Percentiles rank a stretch among this genome's conserved stretches.
Conservation (phyloP, 2,329 filamentous ascomycete species). For the Aspergillus chevalieri region DNA sequence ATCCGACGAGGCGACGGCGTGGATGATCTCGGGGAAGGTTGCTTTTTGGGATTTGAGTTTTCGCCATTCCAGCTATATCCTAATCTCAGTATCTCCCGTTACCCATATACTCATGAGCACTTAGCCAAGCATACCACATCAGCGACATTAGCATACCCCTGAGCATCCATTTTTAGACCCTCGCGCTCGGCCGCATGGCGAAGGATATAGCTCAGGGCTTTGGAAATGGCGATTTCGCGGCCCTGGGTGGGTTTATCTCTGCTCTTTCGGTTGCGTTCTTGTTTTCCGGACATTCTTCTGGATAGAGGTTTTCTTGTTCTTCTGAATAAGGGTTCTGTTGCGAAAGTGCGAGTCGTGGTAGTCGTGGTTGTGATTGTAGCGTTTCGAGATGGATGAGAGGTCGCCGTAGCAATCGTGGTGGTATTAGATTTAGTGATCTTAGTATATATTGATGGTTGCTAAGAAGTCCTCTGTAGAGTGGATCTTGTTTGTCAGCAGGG, state of each 20-base stretch:
- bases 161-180: constrained; percentile 51
- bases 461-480: too few relatives aligned
- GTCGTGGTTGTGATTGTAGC: too few relatives aligned
- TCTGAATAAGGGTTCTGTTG: neutral
- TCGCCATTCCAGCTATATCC: constrained; percentile 49
- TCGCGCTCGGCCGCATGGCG: constrained; percentile 58
- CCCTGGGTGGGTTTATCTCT: constrained; percentile 8
- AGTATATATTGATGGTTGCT: too few relatives aligned
- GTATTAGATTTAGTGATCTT: too few relatives aligned
- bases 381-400: too few relatives aligned
- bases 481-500: too few relatives aligned
- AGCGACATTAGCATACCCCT: constrained; percentile 56
- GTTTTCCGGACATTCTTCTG: constrained; percentile 3
- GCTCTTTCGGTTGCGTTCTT: neutral
- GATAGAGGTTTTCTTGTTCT: neutral
- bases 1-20: constrained; percentile 66
- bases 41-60: constrained; percentile 63
- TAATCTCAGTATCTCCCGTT: constrained; percentile 1
- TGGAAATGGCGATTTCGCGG: constrained; percentile 36
- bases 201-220: constrained; percentile 43
- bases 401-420: too few relatives aligned
- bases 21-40: constrained; percentile 67
- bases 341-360: too few relatives aligned
- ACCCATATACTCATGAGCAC: neutral
- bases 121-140: constrained; percentile 47